These are phyloP conservation scores for Beauveria varroae DNA, from an alignment of 2,329 filamentous ascomycete genomes.

Conservation along the genomic window DNA sequence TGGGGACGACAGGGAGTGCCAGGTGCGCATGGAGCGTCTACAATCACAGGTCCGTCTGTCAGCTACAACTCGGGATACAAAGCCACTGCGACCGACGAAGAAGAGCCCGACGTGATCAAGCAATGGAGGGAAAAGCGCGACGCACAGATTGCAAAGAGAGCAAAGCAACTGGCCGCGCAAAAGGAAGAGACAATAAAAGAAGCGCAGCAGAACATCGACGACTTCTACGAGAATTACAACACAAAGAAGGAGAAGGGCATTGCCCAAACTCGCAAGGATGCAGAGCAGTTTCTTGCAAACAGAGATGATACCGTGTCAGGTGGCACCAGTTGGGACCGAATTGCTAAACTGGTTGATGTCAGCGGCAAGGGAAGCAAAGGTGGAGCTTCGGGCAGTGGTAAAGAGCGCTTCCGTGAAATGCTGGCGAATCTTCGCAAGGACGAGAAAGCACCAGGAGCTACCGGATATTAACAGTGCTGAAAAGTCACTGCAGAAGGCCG, in stretches of 20 bases:
- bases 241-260: constrained; percentile 93
- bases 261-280: constrained; percentile 80
- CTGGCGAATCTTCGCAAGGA: constrained; percentile 86
- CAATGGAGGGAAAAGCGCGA: constrained; percentile 91
- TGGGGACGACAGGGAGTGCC: constrained; percentile 21
- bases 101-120: constrained; percentile 81
- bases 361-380: constrained; percentile 87
- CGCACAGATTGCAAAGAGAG: constrained; percentile 72
- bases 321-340: constrained; percentile 97
- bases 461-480: constrained; percentile 43
- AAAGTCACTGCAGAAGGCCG: too few species aligned
- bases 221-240: constrained; percentile 99
- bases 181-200: constrained; percentile 82
- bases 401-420: constrained; percentile 92
- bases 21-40: constrained; percentile 21
- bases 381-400: constrained; percentile 82
- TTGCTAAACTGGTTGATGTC: constrained; percentile 93
- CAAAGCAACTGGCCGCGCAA: constrained; percentile 73
- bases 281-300: constrained; percentile 82
- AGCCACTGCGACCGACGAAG: constrained; percentile 56
- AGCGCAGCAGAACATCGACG: constrained; percentile 90
- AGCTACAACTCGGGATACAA: constrained; percentile 56
- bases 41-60: constrained; percentile 66
- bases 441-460: constrained; percentile 68
- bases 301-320: constrained; percentile 90